Evolutionary conservation across 164 flowering plant species (phyloP), one percentile per base, ranked within the genome.

Genomic region (Buxus sempervirens): DNA sequence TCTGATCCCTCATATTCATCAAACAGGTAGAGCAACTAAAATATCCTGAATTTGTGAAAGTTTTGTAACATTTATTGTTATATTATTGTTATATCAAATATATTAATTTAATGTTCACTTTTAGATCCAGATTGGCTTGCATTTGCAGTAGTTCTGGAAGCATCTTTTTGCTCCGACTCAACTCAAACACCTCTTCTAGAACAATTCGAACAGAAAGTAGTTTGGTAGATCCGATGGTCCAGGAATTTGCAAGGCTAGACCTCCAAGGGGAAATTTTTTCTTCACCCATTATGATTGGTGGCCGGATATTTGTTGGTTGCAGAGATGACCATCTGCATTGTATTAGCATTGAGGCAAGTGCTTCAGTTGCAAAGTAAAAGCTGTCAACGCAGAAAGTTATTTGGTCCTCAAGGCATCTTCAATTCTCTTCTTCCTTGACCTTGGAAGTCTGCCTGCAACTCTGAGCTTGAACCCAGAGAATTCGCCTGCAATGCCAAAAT

Each of bases 281-380:
- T 56, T 89, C 97, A 20, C 96, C 96, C 2, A 84, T 95, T 69
- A 92, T 94, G 98, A 81, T 91, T 74, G 89, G 90, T 62, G 96
- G 96, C 26, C 75, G 81, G 66, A 81, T 91, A 75, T 94, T 85
- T 80, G 91, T 91, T 60, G 97, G 98, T 69, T 88, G 96, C 76
- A 81, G 97, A 70, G 97, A 94, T 78, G 93, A 94, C 75, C 75
- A 79, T 76, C 71, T 91, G 62, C 82, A 83, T 70, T 90, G 98
- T 69, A 63, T 90, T 56, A 69, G 54, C 20, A 74, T 78, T 18
- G 60, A 51, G 53, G 68, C 21, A 12, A 24, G 58, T 58, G 51
- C 57, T 63, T 24, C 54, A 53, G n/a, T 32, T 32, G 7, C 22
- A 15, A 55, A 21, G n/a, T 28, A 56, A 10, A 24, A 27, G 41